Conservation (phyloP, 2,329 filamentous ascomycete species). For the Hypoxylon sp. region DNA sequence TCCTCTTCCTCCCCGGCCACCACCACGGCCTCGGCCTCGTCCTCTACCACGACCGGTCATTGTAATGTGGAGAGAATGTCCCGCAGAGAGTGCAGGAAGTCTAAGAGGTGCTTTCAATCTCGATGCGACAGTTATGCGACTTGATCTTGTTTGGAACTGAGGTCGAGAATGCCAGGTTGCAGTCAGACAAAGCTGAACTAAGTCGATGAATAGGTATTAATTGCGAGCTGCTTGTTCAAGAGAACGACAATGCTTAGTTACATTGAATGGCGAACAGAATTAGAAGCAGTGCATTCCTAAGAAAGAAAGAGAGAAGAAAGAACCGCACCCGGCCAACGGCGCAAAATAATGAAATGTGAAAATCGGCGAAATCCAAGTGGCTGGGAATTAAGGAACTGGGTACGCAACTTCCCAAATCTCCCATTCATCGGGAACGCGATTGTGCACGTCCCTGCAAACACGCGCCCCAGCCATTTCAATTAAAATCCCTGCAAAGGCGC, state of each 20-base stretch:
- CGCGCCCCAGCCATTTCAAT: conserved; percentile 53
- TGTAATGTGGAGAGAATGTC: conserved; percentile 19
- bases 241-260: conserved; percentile 8
- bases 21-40: conserved; percentile 23
- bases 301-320: conserved; percentile 42
- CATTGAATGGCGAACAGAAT: conserved; percentile 28
- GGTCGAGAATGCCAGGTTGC: not conserved
- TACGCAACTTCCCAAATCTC: conserved; percentile 19
- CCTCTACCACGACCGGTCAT: conserved; percentile 42
- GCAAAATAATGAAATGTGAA: conserved; percentile 41
- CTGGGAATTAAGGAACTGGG: conserved; percentile 45
- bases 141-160: conserved; percentile 9
- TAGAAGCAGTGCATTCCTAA: conserved; percentile 41
- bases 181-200: not conserved
- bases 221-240: conserved; percentile 30
- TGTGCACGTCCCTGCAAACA: conserved; percentile 26
- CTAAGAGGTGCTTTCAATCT: not conserved
- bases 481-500: conserved; percentile 49
- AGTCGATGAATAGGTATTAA: conserved; percentile 27
- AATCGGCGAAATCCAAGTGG: conserved; percentile 50
- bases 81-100: conserved; percentile 12
- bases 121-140: conserved; percentile 20
- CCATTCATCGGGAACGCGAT: conserved; percentile 34
- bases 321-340: conserved; percentile 35
- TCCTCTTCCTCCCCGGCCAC: conserved; percentile 44